Evolutionary conservation across 2,329 filamentous ascomycete species (phyloP), one percentile per base, ranked within the genome.

Genomic region (Ophiostoma fasciatum): DNA sequence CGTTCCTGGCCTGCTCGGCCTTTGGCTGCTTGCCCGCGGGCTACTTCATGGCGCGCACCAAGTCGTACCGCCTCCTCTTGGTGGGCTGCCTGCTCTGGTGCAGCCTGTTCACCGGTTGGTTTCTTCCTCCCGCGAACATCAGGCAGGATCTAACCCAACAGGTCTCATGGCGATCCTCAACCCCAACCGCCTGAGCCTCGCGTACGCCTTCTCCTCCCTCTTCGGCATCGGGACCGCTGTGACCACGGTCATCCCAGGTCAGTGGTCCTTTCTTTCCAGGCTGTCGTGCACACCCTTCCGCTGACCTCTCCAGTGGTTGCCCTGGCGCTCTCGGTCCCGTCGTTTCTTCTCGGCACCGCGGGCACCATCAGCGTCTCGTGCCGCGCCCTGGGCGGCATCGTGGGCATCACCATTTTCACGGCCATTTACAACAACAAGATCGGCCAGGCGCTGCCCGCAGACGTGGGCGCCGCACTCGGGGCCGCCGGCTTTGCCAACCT

Each of bases 361-460:
- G n/a, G n/a, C n/a, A n/a, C n/a, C n/a, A n/a, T n/a, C n/a, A n/a
- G n/a, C n/a, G 30, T 32, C 12, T 32, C 30, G 8, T 23, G 30
- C 20, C 30, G 30, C 9, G 30, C 30, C 7, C 30, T 32, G 5
- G 30, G 30, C 13, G 30, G 30, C 7, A 32, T 32, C 14, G 14
- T 32, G n/a, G 30, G 30, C 14, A 32, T 32, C 20, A 32, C 30
- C 30, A 32, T 32, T n/a, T 32, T 32, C 20, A 32, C 30, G 3
- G 20, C 30, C 20, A 32, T 32, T 20, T 32, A 32, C 20, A 32
- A 32, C 30, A 32, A 32, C 30, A 32, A 32, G 30, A 32, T 32
- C 19, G 30, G 30, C 9, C 13, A 13, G 7, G 30, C 20, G 13
- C 9, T 32, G 30, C 30, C 30, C 5, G 20, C 19, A 10, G 30